Evolutionary conservation across 129 eudicot species (phyloP).

Genomic region (Calendula officinalis): DNA sequence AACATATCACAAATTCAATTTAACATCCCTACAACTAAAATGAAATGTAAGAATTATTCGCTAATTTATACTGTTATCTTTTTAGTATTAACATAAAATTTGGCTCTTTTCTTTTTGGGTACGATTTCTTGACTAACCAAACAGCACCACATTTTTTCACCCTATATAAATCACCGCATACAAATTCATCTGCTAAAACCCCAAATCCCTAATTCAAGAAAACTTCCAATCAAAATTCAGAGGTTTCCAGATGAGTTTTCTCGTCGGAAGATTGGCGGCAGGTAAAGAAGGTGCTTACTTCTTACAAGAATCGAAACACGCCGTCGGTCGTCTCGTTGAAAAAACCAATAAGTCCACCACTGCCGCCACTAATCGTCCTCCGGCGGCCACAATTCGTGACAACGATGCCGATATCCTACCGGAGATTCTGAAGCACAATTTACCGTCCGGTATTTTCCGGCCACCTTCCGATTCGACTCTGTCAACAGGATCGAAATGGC

Average conservation of each 20-base stretch:
- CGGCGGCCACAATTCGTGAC: background rate
- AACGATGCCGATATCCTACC: conserved; percentile 67
- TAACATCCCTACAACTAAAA: no score
- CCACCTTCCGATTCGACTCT: conserved; percentile 51
- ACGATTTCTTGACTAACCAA: background rate
- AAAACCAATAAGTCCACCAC: conserved; percentile 31
- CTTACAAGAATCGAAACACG: conserved; percentile 83
- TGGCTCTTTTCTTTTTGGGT: no score
- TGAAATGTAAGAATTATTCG: no score
- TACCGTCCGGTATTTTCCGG: conserved; percentile 58
- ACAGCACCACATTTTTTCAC: background rate
- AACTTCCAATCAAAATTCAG: background rate
- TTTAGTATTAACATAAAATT: background rate
- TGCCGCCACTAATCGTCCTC: conserved; percentile 8
- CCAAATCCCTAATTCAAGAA: background rate
- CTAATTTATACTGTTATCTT: no score
- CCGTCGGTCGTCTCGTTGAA: conserved; percentile 56
- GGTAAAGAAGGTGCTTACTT: conserved; percentile 79
- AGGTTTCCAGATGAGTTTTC: conserved; percentile 55
- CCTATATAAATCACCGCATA: conserved; percentile 28
- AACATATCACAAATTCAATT: no score
- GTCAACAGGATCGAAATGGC: conserved; percentile 65
- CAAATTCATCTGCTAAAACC: conserved; percentile 12
- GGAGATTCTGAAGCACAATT: conserved; percentile 68
- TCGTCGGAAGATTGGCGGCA: conserved; percentile 80